phyloP scores from a whole-genome alignment of 768 basidiomycete species.

The Tephrocybe sp. region DNA sequence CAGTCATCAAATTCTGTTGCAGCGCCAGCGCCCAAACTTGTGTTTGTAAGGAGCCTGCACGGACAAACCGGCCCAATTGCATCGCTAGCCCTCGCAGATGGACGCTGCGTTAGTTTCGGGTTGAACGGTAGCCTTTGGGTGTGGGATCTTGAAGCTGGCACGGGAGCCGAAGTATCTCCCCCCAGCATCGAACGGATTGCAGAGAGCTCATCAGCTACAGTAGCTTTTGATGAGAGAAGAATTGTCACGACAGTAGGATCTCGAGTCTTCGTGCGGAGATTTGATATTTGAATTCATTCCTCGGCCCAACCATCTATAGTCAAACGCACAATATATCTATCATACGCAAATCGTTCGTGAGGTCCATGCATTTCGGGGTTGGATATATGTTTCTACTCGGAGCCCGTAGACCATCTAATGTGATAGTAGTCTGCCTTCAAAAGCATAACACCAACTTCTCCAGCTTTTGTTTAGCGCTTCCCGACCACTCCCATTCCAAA shows the following conservation, averaged over 20 bases:
- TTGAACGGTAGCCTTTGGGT: slow-evolving; percentile 78
- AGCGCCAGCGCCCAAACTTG: slow-evolving; percentile 59
- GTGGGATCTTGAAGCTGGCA: slow-evolving; percentile 77
- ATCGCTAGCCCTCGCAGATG: slow-evolving; percentile 74
- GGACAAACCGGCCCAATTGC: slow-evolving; percentile 69
- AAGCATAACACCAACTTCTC: slow-evolving; percentile 19
- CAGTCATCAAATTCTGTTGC: slow-evolving; percentile 43
- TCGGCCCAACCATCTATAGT: too few species aligned
- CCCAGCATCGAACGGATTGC: slow-evolving; percentile 14
- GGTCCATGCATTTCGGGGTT: too few species aligned
- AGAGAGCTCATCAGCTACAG: slow-evolving; percentile 26
- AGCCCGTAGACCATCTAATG: too few species aligned
- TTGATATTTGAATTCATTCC: slow-evolving; percentile 56
- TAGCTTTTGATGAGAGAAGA: slow-evolving; percentile 74
- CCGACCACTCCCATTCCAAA: slow-evolving; percentile 42
- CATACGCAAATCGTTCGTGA: too few species aligned
- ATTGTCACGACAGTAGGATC: slow-evolving; percentile 54
- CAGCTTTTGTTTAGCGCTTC: slow-evolving; percentile 30
- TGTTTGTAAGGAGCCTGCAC: slow-evolving; percentile 69
- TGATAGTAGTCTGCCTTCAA: not conserved
- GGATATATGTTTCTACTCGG: too few species aligned
- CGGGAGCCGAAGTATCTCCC: slow-evolving; percentile 42
- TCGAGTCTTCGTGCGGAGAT: slow-evolving; percentile 51
- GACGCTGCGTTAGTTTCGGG: slow-evolving; percentile 77
- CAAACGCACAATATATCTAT: too few species aligned